Percentiles rank a stretch among this genome's conserved stretches.
These are phyloP conservation scores for Tagetes patula DNA, from an alignment of 129 eudicot genomes.

Conservation along the genomic window DNA sequence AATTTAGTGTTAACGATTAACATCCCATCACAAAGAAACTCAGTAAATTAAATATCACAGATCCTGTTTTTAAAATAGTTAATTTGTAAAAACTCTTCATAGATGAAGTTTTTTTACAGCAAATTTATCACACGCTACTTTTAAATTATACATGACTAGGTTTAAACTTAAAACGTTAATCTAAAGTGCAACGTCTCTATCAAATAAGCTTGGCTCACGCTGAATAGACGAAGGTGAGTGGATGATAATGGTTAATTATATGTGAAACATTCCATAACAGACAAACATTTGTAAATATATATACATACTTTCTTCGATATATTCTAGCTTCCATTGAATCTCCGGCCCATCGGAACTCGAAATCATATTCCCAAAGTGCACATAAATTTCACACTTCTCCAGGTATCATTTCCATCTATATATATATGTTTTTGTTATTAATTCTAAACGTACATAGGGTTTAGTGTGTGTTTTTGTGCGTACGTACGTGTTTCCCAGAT, in stretches of 20 bases:
- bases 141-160: too few species aligned
- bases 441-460: conserved; percentile 14
- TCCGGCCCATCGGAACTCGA: conserved; percentile 31
- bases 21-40: too few species aligned
- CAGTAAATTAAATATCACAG: too few species aligned
- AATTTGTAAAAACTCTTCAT: too few species aligned
- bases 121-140: too few species aligned
- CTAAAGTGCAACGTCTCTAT: too few species aligned
- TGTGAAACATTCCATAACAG: conserved; percentile 39
- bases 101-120: too few species aligned
- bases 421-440: not conserved
- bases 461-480: conserved; percentile 25
- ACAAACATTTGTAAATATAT: conserved; percentile 27
- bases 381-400: conserved; percentile 28
- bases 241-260: not conserved
- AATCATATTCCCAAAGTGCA: conserved; percentile 21
- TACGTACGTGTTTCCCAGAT: not conserved
- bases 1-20: too few species aligned
- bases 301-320: conserved; percentile 4
- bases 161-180: too few species aligned
- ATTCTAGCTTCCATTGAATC: not conserved
- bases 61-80: too few species aligned
- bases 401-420: conserved; percentile 9
- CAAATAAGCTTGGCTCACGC: not conserved
- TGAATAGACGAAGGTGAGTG: conserved; percentile 25